These are phyloP conservation scores for Naganishia sp. DNA, from an alignment of 1,284 basidiomycete species.

Conservation along the genomic window DNA sequence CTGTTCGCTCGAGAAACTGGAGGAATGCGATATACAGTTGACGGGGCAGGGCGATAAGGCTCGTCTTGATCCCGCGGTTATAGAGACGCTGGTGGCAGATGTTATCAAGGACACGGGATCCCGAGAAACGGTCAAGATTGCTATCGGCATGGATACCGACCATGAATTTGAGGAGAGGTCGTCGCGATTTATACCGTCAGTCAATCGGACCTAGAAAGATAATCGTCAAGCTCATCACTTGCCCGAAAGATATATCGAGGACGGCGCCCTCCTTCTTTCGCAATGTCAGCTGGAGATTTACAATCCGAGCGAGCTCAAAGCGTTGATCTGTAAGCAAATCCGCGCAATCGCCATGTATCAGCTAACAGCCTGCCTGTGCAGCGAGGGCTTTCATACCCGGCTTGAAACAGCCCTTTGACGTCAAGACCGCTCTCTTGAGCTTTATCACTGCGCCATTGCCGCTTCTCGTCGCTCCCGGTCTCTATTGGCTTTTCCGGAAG, in stretches of 20 bases:
- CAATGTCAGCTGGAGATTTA: slow-evolving; percentile 1
- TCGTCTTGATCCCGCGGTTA: not conserved
- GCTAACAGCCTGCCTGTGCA: not conserved
- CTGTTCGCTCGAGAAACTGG: not conserved
- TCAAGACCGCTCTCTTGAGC: not conserved
- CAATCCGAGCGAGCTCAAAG: not conserved
- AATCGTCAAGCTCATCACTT: not conserved
- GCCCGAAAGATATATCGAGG: not conserved
- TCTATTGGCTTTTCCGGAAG: slow-evolving; percentile 6
- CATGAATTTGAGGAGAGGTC: not conserved
- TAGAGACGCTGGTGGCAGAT: not conserved
- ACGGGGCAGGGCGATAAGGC: not conserved
- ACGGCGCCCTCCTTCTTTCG: slow-evolving; percentile 2
- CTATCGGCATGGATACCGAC: slow-evolving; percentile 2
- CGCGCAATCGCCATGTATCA: too few relatives aligned
- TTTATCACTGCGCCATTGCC: not conserved
- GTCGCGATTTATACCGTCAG: slow-evolving; percentile 2
- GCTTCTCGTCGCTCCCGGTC: not conserved
- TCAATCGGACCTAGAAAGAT: not conserved
- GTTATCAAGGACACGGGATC: not conserved
- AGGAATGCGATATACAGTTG: not conserved
- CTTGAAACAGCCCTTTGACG: not conserved
- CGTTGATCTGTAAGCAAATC: slow-evolving; percentile 2
- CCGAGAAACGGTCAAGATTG: slow-evolving; percentile 1
- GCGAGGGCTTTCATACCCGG: slow-evolving; percentile 7